Conservation (phyloP, 2,329 filamentous ascomycete species). For the Penicillium sp. region DNA sequence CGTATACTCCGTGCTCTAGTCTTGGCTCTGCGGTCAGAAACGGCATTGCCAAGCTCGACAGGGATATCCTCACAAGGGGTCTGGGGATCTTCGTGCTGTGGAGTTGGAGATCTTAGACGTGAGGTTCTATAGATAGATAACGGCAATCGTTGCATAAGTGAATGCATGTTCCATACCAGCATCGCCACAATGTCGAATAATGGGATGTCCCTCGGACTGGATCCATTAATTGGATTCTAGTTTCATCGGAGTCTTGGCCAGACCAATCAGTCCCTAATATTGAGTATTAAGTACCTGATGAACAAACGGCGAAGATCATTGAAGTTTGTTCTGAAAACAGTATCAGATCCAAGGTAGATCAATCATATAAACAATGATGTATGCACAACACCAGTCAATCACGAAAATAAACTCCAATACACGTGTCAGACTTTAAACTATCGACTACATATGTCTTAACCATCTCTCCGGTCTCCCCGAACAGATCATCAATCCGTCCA, state of each 20-base stretch:
- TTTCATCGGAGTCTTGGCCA: not conserved
- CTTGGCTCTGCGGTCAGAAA: constrained; percentile 2
- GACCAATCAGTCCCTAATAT: not conserved
- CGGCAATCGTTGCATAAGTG: not conserved
- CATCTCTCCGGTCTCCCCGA: not conserved
- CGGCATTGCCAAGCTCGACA: constrained; percentile 9
- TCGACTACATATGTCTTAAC: not conserved
- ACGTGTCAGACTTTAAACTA: not conserved
- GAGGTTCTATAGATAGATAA: not conserved
- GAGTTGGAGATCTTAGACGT: not conserved
- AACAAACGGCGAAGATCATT: not conserved
- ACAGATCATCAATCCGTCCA: not conserved
- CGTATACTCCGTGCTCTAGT: constrained; percentile 1
- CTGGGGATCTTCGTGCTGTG: not conserved
- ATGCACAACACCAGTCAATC: not conserved
- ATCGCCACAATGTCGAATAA: constrained; percentile 1
- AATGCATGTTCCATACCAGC: not conserved
- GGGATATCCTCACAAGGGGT: constrained; percentile 1
- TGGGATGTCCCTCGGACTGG: not conserved
- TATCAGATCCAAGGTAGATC: not conserved
- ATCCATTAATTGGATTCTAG: not conserved
- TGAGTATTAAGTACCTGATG: not conserved
- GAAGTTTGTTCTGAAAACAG: not conserved
- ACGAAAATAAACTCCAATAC: not conserved
- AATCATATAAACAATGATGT: not conserved